Evolutionary conservation across 306 rosid species (phyloP), one percentile per base, ranked within the genome.

Genomic region (Fagus crenata): DNA sequence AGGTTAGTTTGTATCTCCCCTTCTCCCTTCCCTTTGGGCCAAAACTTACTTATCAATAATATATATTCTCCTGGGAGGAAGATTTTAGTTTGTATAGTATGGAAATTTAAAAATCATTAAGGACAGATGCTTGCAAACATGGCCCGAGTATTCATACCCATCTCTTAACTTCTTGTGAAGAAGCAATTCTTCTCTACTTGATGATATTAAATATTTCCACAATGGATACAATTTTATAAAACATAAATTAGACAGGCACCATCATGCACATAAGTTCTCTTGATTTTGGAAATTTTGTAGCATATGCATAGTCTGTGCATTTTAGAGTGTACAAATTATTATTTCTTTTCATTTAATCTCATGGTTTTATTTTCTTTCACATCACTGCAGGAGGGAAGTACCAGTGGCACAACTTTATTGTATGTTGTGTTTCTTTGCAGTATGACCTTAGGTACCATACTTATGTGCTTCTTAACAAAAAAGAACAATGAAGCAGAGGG

Each of bases 401-500:
- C 86, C 72, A 86, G 80, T 5, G 83, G 91, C 80, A 83, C 96
- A 72, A 92, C 92, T 53, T 61, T 89, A 64, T 77, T 95, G 85
- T 95, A 89, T 81, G 51, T 82, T 67, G 93, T 95, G 72, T 95
- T 95, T 81, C 97, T 95, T 80, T 80, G 85, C 76, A 80, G 83
- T 59, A 86, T 90, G 93, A 84, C 90, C 59, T 78, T 95, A 69
- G 99, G 99, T 70, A 85, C 84, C 71, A 69, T 86, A 84, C 88
- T 92, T 43, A 89, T 95, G 97, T 89, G 85, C 82, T 92, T 95
- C 89, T 84, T 95, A 72, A 78, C 75, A 65, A 92, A 87, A 81
- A 78, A 89, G 75, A 77, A 84, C 61, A 84, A 64, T 75, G 82
- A 86, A 82, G 84, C 32, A 53, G 86, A 85, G 70, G 80, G 79